Evolutionary conservation across 2,329 filamentous ascomycete genomes (phyloP), one percentile per base, ranked within the genome.

Genomic region (Botrytis squamosa): DNA sequence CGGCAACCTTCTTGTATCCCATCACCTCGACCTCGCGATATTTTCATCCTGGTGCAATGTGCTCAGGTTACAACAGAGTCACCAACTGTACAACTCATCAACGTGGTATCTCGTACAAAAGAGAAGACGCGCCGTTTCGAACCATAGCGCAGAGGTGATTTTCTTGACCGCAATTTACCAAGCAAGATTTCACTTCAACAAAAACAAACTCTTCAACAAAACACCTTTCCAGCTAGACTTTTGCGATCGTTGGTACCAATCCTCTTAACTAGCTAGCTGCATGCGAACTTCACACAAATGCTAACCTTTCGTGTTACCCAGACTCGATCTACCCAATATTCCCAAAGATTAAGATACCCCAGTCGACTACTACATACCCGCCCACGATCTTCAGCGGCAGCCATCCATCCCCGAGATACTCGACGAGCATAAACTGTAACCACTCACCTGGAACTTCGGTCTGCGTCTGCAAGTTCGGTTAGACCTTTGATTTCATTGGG

Each of bases 261-360:
- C 46, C 38, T 70, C 29, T 46, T 42, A 60, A 64, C 63, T 60
- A 33, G n/a, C 52, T 33, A 68, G 63, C 63, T 69, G 42, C 40
- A 36, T 46, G 22, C 52, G 40, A 46, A 46, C 40, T 59, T 68
- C 49, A 44, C 68, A 57, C 36, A 25, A 49, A 18, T 65, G 63
- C 68, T 74, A 64, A 71, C 60, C n/a, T 49, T 52, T 38, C 46
- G 72, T 74, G 72, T 40, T 29, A 71, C 72, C 36, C 38, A 71
- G 69, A 60, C 60, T 71, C 49, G 49, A 71, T 65, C 62, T 57
- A 38, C 62, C 70, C 42, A 66, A 72, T 76, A 79, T 76, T 77
- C 74, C 71, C 77, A 71, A 75, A 72, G 65, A 75, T 64, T 76
- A 76, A 72, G 70, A 74, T 77, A 73, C 70, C 76, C 75, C 78